Evolutionary conservation across 495 filamentous ascomycete species (phyloP), one percentile per base, ranked within the genome.

Genomic region (Pseudotulostoma volvatum): DNA sequence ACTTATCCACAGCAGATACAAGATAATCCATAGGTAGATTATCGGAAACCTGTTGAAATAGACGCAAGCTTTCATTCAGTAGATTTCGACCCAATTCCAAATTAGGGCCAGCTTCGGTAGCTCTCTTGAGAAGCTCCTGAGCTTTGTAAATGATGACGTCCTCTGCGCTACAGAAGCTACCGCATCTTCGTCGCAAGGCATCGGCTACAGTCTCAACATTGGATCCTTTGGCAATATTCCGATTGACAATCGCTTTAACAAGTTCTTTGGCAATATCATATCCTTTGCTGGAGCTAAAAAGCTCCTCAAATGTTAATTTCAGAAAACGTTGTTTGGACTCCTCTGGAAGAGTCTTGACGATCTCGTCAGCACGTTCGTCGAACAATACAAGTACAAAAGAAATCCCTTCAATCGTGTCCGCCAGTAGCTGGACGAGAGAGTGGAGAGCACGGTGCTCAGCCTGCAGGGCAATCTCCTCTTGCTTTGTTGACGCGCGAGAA

Each of bases 91-190:
- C 80, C 19, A 73, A 57, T 49, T 86, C 85, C 3, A 74, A 72
- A 42, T 84, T 83, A 11, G 73, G 62, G 18, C 76, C 73, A 13
- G 76, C 72, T 56, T 95, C 88, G 1, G 73, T 74, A 1, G 86
- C 90, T 42, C 77, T 75, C 59, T 93, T 90, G 34, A 96, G 64
- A 42, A 84, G 74, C 54, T 99, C 90, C 55, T 96, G 87, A 4
- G 92, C 92, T 57, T 93, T 95, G 73, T 96, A 99, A 36, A 93
- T 84, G 25, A 96, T 74, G 1, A 94, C 87, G 61, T 99, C 90
- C 36, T 95, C 87, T 1, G 87, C 76, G 43, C 84, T 93, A 66
- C 90, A 99, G 66, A 99, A 96, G 52, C 76, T 90, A 33, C 90
- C 92, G 46, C 90, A 99, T 42, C 84, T 73, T 46, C 92, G 69